These are phyloP conservation scores for Talaromyces sp. DNA, from an alignment of 2,329 filamentous ascomycete species.

Conservation along the genomic window DNA sequence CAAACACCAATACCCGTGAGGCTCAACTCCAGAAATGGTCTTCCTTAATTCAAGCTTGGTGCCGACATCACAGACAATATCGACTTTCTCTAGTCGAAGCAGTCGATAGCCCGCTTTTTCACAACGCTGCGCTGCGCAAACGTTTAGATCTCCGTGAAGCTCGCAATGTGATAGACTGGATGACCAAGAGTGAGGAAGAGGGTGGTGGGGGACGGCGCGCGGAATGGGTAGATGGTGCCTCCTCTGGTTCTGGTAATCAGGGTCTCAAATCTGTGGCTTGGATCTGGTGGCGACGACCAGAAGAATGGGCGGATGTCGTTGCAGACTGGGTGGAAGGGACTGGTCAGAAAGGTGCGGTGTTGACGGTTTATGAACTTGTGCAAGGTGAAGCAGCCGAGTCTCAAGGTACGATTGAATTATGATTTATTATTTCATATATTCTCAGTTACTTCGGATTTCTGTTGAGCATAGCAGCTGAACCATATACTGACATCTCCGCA, in stretches of 20 bases:
- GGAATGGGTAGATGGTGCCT: constrained; percentile 60
- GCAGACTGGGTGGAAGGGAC: constrained; percentile 82
- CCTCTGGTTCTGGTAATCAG: constrained; percentile 12
- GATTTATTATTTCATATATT: too few relatives aligned
- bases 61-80: constrained; percentile 74
- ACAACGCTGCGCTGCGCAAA: constrained; percentile 48
- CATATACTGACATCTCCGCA: constrained; percentile 33
- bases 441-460: too few relatives aligned
- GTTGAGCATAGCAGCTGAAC: not conserved
- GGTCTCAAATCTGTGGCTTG: constrained; percentile 62
- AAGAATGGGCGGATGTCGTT: constrained; percentile 84
- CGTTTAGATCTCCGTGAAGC: constrained; percentile 57
- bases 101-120: constrained; percentile 61
- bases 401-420: constrained; percentile 57
- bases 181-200: constrained; percentile 51
- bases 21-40: constrained; percentile 77
- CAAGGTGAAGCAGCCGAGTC: constrained; percentile 80
- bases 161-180: constrained; percentile 58
- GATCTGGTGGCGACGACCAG: constrained; percentile 82
- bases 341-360: constrained; percentile 81
- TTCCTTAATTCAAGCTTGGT: constrained; percentile 81
- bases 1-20: constrained; percentile 47
- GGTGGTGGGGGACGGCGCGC: constrained; percentile 51
- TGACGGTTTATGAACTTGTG: constrained; percentile 89
- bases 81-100: constrained; percentile 69